Conservation (phyloP, 805 yeast species). For the Candida sonorensis region DNA sequence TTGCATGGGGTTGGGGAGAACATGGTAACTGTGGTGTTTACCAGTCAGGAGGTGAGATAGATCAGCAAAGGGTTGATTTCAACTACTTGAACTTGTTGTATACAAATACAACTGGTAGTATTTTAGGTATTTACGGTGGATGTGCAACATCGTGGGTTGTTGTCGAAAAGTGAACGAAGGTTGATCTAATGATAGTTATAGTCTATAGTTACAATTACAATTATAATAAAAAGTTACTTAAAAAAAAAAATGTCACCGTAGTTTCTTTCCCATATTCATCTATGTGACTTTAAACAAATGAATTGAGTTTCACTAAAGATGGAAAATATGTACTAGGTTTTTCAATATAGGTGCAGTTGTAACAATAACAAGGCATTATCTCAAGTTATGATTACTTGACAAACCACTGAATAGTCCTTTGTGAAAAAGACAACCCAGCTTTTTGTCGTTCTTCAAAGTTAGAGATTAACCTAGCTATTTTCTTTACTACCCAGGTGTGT, state of each 20-base stretch:
- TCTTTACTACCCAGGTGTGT: constrained; percentile 15
- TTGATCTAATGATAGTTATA: neutral
- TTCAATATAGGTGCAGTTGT: constrained; percentile 56
- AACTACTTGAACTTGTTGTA: constrained; percentile 31
- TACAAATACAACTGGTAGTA: too few species aligned
- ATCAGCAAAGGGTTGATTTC: constrained; percentile 35
- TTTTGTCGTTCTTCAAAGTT: neutral
- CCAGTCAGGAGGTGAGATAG: too few species aligned
- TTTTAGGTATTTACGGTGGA: constrained; percentile 54
- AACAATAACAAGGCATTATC: constrained; percentile 30
- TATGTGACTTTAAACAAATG: constrained; percentile 27
- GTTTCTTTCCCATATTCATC: constrained; percentile 79
- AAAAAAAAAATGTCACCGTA: constrained; percentile 49
- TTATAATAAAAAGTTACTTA: neutral
- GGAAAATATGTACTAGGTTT: constrained; percentile 80
- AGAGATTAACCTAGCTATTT: constrained; percentile 4
- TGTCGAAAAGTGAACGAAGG: too few species aligned
- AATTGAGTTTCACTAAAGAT: constrained; percentile 39
- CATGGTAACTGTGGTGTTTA: constrained; percentile 93
- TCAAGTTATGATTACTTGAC: neutral
- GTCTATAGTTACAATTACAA: neutral
- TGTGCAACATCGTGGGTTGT: constrained; percentile 64
- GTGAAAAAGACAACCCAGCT: neutral
- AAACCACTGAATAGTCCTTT: neutral
- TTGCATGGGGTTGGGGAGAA: constrained; percentile 98